These are phyloP conservation scores for Fomitopsis palustris DNA, from an alignment of 1,284 basidiomycete genomes.

Conservation along the genomic window DNA sequence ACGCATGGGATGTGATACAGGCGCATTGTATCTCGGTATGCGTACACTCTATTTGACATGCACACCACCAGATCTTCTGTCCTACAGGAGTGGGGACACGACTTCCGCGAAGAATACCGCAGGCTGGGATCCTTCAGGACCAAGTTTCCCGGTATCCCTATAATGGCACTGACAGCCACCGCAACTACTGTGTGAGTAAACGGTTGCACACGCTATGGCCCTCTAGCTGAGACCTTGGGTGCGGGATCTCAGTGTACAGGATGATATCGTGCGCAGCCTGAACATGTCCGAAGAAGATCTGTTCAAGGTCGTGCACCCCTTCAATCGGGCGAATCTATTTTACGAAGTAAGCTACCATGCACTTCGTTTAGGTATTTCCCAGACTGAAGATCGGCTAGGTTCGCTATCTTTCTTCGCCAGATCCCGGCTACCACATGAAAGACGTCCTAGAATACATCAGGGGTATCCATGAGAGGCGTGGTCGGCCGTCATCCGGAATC, in stretches of 20 bases:
- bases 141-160: conserved; percentile 67
- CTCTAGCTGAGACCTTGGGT: too few relatives aligned
- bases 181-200: conserved; percentile 49
- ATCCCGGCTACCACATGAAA: conserved; percentile 49
- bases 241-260: conserved; percentile 43
- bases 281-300: conserved; percentile 55
- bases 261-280: conserved; percentile 67
- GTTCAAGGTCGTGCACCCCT: conserved; percentile 68
- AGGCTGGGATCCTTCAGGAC: conserved; percentile 68
- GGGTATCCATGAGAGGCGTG: conserved; percentile 52
- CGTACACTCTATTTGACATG: background rate
- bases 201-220: too few relatives aligned
- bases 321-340: conserved; percentile 78
- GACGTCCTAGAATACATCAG: conserved; percentile 69
- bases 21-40: conserved; percentile 84
- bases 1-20: conserved; percentile 29
- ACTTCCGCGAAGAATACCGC: conserved; percentile 75
- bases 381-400: conserved; percentile 38
- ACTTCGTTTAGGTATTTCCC: background rate
- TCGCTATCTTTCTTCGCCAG: conserved; percentile 51
- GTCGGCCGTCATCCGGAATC: conserved; percentile 68
- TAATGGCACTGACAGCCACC: conserved; percentile 83
- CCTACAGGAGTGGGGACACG: conserved; percentile 83
- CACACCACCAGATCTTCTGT: background rate
- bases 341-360: conserved; percentile 56